A percentile compares a stretch with the other conserved stretches of the same genome.
Evolutionary conservation across 495 filamentous ascomycete genomes (phyloP).

Genomic region (Penicillium soppii): DNA sequence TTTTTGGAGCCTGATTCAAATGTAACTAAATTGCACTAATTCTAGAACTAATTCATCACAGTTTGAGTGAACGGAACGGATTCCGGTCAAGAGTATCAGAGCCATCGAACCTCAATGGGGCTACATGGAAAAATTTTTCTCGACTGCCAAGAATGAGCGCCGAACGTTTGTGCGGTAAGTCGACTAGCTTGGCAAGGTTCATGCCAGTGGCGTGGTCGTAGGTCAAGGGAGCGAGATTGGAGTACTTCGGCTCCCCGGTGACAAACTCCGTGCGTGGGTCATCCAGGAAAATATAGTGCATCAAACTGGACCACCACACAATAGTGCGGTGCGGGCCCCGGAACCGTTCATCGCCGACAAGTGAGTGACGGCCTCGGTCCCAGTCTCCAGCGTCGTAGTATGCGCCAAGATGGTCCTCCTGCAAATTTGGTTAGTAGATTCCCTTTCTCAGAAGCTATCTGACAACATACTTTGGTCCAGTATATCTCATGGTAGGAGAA

Average conservation of each 20-base stretch:
- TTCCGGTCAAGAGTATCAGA: constrained; percentile 44
- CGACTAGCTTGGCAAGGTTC: constrained; percentile 57
- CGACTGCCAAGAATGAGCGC: constrained; percentile 52
- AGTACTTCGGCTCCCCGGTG: constrained; percentile 60
- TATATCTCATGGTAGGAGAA: constrained; percentile 67
- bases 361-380: constrained; percentile 61
- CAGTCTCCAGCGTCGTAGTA: constrained; percentile 57
- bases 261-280: constrained; percentile 58
- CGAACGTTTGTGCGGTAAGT: constrained; percentile 58
- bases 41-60: constrained; percentile 14
- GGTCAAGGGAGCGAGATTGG: constrained; percentile 52
- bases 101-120: constrained; percentile 29
- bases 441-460: background rate
- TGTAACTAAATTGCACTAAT: background rate
- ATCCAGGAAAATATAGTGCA: constrained; percentile 66
- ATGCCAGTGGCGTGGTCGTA: constrained; percentile 62
- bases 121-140: constrained; percentile 58
- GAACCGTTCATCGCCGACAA: constrained; percentile 59
- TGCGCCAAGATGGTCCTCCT: constrained; percentile 60
- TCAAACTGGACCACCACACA: constrained; percentile 62
- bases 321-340: constrained; percentile 59
- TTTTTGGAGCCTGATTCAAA: too few species aligned
- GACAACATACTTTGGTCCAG: constrained; percentile 40
- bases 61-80: constrained; percentile 56
- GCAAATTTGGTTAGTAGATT: constrained; percentile 14